Evolutionary conservation across 2,329 filamentous ascomycete genomes (phyloP).

Genomic region (Drechslerella dactyloides): DNA sequence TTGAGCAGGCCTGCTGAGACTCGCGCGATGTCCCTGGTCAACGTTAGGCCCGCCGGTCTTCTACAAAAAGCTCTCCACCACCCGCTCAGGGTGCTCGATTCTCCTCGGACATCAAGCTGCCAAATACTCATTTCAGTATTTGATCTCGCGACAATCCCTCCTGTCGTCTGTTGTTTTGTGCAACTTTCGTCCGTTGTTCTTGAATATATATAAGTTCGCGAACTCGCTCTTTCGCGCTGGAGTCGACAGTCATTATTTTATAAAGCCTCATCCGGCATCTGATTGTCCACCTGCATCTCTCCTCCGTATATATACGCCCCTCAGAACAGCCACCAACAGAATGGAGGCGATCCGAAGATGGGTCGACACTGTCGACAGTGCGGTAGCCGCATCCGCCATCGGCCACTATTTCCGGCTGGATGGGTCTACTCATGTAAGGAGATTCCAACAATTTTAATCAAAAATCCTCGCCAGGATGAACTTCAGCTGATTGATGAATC

Average conservation of each 20-base stretch:
- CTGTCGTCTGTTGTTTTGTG: conserved; percentile 14
- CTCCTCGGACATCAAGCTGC: conserved; percentile 17
- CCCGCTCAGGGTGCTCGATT: conserved; percentile 32
- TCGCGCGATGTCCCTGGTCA: conserved; percentile 15
- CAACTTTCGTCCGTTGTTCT: conserved; percentile 1
- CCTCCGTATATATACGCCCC: background rate
- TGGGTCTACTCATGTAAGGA: conserved; percentile 70
- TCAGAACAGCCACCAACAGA: background rate
- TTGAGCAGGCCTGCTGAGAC: conserved; percentile 44
- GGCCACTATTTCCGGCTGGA: conserved; percentile 81
- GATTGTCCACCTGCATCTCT: background rate
- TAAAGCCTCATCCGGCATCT: no score
- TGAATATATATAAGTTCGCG: background rate
- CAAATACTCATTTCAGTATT: background rate
- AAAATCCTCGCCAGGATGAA: conserved; percentile 16
- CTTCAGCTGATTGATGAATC: conserved; percentile 6
- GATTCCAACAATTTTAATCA: conserved; percentile 60
- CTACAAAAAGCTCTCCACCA: conserved; percentile 50
- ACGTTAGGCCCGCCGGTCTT: conserved; percentile 22
- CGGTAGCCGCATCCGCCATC: conserved; percentile 69
- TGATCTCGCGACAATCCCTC: conserved; percentile 30
- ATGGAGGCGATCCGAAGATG: conserved; percentile 43
- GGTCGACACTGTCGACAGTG: conserved; percentile 63
- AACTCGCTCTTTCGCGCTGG: no score
- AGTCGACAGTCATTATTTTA: no score